Base-by-base conservation (phyloP, 768 basidiomycete genomes). In the Suillus americanus region DNA sequence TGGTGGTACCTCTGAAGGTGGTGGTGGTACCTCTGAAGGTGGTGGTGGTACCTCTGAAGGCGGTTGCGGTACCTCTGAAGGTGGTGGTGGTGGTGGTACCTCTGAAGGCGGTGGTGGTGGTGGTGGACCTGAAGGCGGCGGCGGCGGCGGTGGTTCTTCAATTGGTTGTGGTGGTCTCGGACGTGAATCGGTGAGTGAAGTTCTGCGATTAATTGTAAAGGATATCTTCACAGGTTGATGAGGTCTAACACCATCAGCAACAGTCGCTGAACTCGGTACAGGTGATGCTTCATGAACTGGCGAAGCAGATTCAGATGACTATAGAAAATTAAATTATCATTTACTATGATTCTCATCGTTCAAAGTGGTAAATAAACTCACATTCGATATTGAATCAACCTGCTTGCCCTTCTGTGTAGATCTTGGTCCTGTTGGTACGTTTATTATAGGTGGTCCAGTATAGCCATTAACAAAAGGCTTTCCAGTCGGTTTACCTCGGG, bases 381-480 rank as follows among this genome's bases (percentile, higher is more conserved):
- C 48, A 50, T 14, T 50, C 14, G 48, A 50, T 28, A 23, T 7
- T 40, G 20, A 62, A 70, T 82, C 82, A 43, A 71, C 74, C 63
- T 81, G 78, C 66, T 82, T 82, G 16, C 82, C 79, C 69, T 82
- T 82, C 69, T 78, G 75, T 56, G 74, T 62, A 61, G 67, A 69
- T 69, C 75, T 73, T 62, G 77, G 74, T n/a, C 74, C 72, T 38
- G 74, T 72, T 25, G 78, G 74, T 66, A 74, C 66, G 45, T 70
- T 68, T 65, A 69, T 64, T 65, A 69, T 57, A 37, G 25, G 72
- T 64, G 70, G 71, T 14, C 62, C 66, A 33, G 68, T 63, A 62
- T 80, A 76, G 16, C 83, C 84, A 64, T 86, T 85, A 64, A 78
- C 70, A 55, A 80, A 73, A 57, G 78, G 72, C 70, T 86, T 86